These are phyloP conservation scores for Exophiala sp. DNA, from an alignment of 2,329 filamentous ascomycete species.

Conservation along the genomic window DNA sequence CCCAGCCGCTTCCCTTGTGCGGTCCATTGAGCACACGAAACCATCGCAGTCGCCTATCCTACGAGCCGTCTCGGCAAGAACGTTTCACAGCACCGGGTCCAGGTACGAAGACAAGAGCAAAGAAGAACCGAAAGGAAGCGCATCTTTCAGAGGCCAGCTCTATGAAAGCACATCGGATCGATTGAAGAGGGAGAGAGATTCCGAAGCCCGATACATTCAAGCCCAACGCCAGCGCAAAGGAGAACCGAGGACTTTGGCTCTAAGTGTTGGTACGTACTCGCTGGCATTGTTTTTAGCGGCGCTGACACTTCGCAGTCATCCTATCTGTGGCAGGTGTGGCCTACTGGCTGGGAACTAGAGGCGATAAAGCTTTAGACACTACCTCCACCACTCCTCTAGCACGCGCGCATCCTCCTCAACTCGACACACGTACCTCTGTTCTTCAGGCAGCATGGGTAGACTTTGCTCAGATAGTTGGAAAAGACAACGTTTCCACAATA, in stretches of 20 bases:
- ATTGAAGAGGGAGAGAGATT: constrained; percentile 54
- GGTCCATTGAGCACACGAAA: constrained; percentile 7
- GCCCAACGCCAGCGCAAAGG: constrained; percentile 3
- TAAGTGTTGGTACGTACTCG: constrained; percentile 33
- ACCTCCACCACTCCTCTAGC: constrained; percentile 58
- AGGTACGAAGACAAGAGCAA: constrained; percentile 8
- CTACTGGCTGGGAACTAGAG: constrained; percentile 54
- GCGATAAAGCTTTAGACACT: constrained; percentile 44
- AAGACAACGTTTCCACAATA: constrained; percentile 60
- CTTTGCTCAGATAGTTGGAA: constrained; percentile 59
- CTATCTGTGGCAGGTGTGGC: constrained; percentile 50
- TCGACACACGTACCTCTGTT: constrained; percentile 55
- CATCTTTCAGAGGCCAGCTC: constrained; percentile 56
- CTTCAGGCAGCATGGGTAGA: constrained; percentile 64
- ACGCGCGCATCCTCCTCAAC: constrained; percentile 46
- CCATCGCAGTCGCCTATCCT: background rate
- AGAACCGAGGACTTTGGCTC: constrained; percentile 19
- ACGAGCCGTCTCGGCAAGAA: constrained; percentile 1
- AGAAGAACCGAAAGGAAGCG: constrained; percentile 7
- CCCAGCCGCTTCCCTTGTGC: constrained; percentile 10
- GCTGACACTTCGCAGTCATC: constrained; percentile 41
- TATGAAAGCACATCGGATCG: constrained; percentile 60
- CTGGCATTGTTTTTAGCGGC: constrained; percentile 7
- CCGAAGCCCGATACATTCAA: constrained; percentile 31
- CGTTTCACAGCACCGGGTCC: constrained; percentile 16